A percentile compares a stretch with the other conserved stretches of the same genome.
These are phyloP conservation scores for Cadophora luteo-olivacea DNA, from an alignment of 2,329 filamentous ascomycete genomes.

Conservation along the genomic window DNA sequence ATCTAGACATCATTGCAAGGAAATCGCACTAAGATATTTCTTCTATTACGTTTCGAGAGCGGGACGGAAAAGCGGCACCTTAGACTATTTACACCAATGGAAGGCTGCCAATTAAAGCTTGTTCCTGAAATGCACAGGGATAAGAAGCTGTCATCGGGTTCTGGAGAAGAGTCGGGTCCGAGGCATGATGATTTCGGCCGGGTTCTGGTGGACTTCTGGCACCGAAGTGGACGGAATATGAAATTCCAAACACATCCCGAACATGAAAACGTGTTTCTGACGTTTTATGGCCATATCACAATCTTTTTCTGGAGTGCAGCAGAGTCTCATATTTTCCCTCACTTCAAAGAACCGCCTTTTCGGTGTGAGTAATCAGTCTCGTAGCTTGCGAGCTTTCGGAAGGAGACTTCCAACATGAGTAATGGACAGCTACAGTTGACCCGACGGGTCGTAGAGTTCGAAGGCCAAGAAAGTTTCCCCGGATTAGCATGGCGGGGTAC, in stretches of 20 bases:
- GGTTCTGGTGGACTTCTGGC: neutral
- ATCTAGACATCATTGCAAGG: constrained; percentile 6
- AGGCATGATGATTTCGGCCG: neutral
- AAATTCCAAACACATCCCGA: neutral
- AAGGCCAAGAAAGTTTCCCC: constrained; percentile 2
- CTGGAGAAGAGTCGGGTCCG: constrained; percentile 2
- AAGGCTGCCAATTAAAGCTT: neutral
- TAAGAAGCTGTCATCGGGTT: constrained; percentile 4
- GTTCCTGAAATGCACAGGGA: constrained; percentile 2
- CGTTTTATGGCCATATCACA: neutral
- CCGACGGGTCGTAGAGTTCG: neutral
- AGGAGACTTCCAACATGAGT: constrained; percentile 5
- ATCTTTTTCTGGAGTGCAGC: neutral
- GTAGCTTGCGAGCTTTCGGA: constrained; percentile 3
- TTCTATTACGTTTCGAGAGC: constrained; percentile 3
- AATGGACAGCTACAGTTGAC: neutral
- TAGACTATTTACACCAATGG: neutral
- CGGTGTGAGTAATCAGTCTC: neutral
- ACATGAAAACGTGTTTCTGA: neutral
- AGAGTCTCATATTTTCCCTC: neutral
- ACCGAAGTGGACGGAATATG: neutral
- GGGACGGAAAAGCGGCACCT: constrained; percentile 10
- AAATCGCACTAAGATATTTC: constrained; percentile 10
- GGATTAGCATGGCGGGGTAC: neutral
- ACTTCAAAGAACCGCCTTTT: neutral